Percentiles rank a stretch among this genome's conserved stretches.
phyloP scores from a whole-genome alignment of 345 rosid genomes.

The thale cress (Arabidopsis thaliana) region TAIR10.1 NC_003074.8:3668501-3669000 shows the following conservation, averaged over 20 bases:
- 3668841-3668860: not conserved
- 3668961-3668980: slow-evolving; percentile 45
- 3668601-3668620: not conserved
- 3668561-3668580: not conserved
- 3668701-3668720: not conserved
- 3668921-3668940: slow-evolving; percentile 41
- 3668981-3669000: slow-evolving; percentile 46
- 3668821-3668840: not conserved
- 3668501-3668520: not conserved
- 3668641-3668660: not conserved
- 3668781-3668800: not conserved
- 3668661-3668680: not conserved
- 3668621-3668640: not conserved
- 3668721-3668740: not conserved
- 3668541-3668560: not conserved
- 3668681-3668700: not conserved
- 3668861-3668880: slow-evolving; percentile 36
- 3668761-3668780: not conserved
- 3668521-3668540: not conserved
- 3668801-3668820: not conserved
- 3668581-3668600: not conserved
- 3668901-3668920: slow-evolving; percentile 40
- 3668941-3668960: slow-evolving; percentile 45
- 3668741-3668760: slow-evolving; percentile 6
- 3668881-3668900: slow-evolving; percentile 37